Base-by-base conservation (phyloP, 2,329 filamentous ascomycete species). In the Fonsecaea pedrosoi region DNA sequence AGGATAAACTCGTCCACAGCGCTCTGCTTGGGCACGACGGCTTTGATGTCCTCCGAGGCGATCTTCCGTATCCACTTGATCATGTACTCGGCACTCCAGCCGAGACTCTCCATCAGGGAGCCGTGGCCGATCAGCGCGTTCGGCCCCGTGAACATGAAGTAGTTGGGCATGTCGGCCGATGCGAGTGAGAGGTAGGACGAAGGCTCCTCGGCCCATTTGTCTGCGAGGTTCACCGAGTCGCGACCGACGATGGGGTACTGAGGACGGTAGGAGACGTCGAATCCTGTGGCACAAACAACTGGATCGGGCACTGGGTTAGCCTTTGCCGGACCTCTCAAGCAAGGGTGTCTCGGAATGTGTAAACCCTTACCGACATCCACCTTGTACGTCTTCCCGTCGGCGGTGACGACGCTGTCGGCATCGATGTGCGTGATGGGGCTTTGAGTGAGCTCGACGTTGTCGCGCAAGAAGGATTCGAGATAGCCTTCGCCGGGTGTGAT, bases 401-500 rank as follows among this genome's bases (percentile, higher is more conserved):
- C 48, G 0, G 73, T 74, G 7, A 70, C 42, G 48, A 77, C 69
- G 8, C 75, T 74, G 1, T 67, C 69, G 21, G 71, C 69, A 3
- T 74, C 75, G 60, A 82, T 78, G 7, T 73, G 69, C 0, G 71
- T 70, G 13, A 79, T 79, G 18, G 78, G 69, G 42, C 77, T 78
- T 21, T 71, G 71, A 4, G 70, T 62, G 9, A 76, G 64, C 13
- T 66, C 57, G 1, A 78, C 78, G 67, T 82, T 83, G 0, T 75
- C 73, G 21, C 80, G 60, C 5, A 76, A 74, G 6, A 83, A 73
- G 2, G 83, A 80, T 71, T 85, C 82, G 7, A 86, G 79, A 70
- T 84, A 86, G 0, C 83, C 82, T 18, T 81, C 81, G 0, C 83
- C 83, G 0, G 84, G 84, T 0, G 84, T 84, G 25, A 84, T 70